Conservation (phyloP, 345 rosid genomes). For the Abelmoschus esculentus region DNA sequence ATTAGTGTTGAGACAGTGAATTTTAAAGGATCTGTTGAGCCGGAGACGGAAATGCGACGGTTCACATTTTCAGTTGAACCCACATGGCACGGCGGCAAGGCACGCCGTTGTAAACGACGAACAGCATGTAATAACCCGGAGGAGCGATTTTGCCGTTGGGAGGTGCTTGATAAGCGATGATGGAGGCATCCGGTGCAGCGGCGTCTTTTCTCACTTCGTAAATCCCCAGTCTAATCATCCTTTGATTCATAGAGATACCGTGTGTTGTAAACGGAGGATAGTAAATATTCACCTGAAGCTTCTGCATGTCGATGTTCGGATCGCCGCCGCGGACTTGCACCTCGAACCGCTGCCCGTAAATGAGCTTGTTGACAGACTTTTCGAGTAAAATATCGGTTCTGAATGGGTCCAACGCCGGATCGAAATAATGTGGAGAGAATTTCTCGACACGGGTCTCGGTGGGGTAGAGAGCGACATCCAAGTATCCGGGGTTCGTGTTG, state of each 20-base stretch:
- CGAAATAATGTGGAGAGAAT: slow-evolving; percentile 64
- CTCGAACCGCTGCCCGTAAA: slow-evolving; percentile 20
- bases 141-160: slow-evolving; percentile 30
- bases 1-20: too few species aligned
- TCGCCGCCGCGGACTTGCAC: slow-evolving; percentile 15
- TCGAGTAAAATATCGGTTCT: slow-evolving; percentile 27
- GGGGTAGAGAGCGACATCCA: slow-evolving; percentile 40
- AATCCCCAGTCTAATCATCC: slow-evolving; percentile 22
- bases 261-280: slow-evolving; percentile 67
- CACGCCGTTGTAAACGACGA: slow-evolving; percentile 25
- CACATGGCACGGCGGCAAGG: slow-evolving; percentile 29
- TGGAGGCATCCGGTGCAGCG: neutral
- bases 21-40: neutral
- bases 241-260: slow-evolving; percentile 59
- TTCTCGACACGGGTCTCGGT: slow-evolving; percentile 66
- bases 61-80: slow-evolving; percentile 22
- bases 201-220: neutral
- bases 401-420: slow-evolving; percentile 22
- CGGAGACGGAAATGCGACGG: neutral
- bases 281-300: slow-evolving; percentile 35
- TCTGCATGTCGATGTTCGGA: neutral
- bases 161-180: slow-evolving; percentile 18
- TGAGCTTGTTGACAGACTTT: neutral
- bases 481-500: slow-evolving; percentile 64
- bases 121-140: slow-evolving; percentile 36